Conservation (phyloP, 257 asterid genomes). For the Dorcoceras hygrometricum region DNA sequence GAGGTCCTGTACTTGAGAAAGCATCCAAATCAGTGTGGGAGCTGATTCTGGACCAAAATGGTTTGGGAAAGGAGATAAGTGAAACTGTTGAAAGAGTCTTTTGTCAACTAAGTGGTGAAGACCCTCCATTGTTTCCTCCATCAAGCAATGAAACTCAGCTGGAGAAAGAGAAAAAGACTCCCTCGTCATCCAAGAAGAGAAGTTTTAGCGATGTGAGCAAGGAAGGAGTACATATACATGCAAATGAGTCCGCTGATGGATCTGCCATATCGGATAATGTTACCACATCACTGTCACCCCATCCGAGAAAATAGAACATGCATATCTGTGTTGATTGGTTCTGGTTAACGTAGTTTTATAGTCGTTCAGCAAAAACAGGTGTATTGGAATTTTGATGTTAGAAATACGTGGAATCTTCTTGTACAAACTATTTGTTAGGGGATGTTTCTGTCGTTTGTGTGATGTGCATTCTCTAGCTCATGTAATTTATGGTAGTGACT, state of each 20-base stretch:
- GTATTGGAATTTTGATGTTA: neutral
- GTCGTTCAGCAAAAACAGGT: neutral
- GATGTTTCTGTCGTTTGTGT: constrained; percentile 17
- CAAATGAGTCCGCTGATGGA: constrained; percentile 29
- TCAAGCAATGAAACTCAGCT: constrained; percentile 32
- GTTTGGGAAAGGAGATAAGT: constrained; percentile 79
- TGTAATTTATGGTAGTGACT: constrained; percentile 18
- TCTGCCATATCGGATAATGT: constrained; percentile 23
- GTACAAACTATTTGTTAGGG: constrained; percentile 5
- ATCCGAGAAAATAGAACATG: constrained; percentile 24
- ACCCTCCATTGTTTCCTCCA: constrained; percentile 73
- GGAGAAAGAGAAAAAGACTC: constrained; percentile 54
- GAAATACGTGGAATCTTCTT: constrained; percentile 4
- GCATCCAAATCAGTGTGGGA: constrained; percentile 96
- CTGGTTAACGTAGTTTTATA: constrained; percentile 16
- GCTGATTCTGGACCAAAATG: constrained; percentile 79
- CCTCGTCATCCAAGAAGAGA: constrained; percentile 66
- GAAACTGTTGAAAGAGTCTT: constrained; percentile 85
- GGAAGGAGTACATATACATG: constrained; percentile 44
- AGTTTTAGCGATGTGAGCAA: constrained; percentile 43
- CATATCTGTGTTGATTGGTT: neutral
- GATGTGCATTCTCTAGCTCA: constrained; percentile 9
- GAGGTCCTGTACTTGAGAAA: constrained; percentile 93
- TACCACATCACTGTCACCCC: constrained; percentile 22
- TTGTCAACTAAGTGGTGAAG: constrained; percentile 85